Conservation (phyloP, 768 basidiomycete species). For the Russula virescens region DNA sequence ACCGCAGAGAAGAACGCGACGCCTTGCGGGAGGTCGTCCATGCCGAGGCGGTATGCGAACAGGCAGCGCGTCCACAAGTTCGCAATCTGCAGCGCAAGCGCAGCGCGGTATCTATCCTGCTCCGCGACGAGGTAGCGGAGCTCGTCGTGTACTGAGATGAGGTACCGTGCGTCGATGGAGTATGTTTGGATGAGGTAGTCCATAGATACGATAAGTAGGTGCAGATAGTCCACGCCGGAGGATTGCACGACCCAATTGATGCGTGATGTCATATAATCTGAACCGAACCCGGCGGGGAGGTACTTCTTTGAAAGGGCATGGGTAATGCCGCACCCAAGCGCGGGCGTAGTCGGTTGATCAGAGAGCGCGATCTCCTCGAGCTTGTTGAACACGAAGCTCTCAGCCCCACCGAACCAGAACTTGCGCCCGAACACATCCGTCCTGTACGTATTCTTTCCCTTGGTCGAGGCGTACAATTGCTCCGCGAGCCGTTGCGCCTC, state of each 20-base stretch:
- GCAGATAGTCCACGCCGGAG: slow-evolving; percentile 96
- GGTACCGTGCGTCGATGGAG: slow-evolving; percentile 82
- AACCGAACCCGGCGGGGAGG: slow-evolving; percentile 71
- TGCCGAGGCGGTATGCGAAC: slow-evolving; percentile 89
- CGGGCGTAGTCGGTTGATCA: slow-evolving; percentile 83
- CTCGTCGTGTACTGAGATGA: slow-evolving; percentile 97
- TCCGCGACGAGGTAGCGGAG: slow-evolving; percentile 89
- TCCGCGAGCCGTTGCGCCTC: slow-evolving; percentile 76
- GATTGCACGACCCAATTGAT: slow-evolving; percentile 99
- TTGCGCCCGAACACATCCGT: slow-evolving; percentile 68
- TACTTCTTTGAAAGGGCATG: slow-evolving; percentile 88
- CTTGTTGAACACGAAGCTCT: slow-evolving; percentile 96
- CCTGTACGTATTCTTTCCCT: slow-evolving; percentile 82
- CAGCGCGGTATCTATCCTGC: slow-evolving; percentile 83
- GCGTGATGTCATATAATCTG: slow-evolving; percentile 90
- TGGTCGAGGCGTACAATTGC: slow-evolving; percentile 86
- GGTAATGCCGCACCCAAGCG: slow-evolving; percentile 90
- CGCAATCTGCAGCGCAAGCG: slow-evolving; percentile 88
- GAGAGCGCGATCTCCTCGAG: slow-evolving; percentile 91
- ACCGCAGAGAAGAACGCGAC: slow-evolving; percentile 97
- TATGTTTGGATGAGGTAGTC: slow-evolving; percentile 77
- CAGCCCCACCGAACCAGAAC: slow-evolving; percentile 97
- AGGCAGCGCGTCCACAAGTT: slow-evolving; percentile 92
- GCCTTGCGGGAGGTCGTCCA: slow-evolving; percentile 93
- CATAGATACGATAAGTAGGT: slow-evolving; percentile 94